Evolutionary conservation across 2,329 filamentous ascomycete genomes (phyloP), one percentile per base, ranked within the genome.

Genomic region (Biscogniauxia marginata): DNA sequence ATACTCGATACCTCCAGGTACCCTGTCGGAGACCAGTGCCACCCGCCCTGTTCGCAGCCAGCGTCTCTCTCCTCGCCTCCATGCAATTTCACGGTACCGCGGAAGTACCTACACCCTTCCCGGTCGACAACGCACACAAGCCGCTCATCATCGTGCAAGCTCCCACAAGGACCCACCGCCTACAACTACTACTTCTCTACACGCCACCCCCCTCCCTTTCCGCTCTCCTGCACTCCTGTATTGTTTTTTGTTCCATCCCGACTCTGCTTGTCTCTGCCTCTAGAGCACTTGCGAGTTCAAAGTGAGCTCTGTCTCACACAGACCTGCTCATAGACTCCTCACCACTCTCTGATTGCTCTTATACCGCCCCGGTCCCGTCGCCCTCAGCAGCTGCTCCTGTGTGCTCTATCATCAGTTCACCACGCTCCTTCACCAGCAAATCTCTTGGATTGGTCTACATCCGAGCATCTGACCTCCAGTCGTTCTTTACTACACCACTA

Each of bases 231-330:
- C 63, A 62, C 64, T 69, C 65, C 64, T 70, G 65, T 67, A 63
- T 66, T 69, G 61, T 61, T 62, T 67, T 67, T 66, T 70, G 65
- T 66, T 70, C 68, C 67, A 70, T 68, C 65, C 51, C 65, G 63
- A 66, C 65, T 60, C 63, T 68, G 59, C 59, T 62, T 70, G 69
- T 70, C 66, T 70, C 68, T 70, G 60, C 64, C 63, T 65, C 61
- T 59, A 70, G 59, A 60, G 66, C 62, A 64, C 52, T 57, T 64
- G 57, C 58, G 60, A 63, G 62, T 66, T 62, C 57, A 59, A 39
- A 69, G 67, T 70, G 69, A 68, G 66, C 54, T 64, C 55, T 71
- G 69, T 71, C 67, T 71, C 67, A 71, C 67, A 54, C 54, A 56
- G 62, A 57, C 63, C 64, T 63, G 63, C 60, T 58, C 56, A 64